phyloP scores from a whole-genome alignment of 148 eudicot species.

The Rhododendron henanense region DNA sequence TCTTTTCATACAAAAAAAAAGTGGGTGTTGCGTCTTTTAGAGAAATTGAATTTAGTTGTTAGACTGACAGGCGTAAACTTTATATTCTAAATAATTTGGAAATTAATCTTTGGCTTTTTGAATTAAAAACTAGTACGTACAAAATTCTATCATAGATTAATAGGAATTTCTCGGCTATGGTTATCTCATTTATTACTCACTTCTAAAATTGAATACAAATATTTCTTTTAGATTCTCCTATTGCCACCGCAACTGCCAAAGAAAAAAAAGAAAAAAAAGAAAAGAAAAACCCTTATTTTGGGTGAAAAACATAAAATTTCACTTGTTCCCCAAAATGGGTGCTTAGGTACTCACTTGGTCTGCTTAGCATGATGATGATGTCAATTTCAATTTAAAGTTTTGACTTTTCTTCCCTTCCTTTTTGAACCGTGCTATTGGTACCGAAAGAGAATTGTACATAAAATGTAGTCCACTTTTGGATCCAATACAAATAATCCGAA shows the following conservation, averaged over 20 bases:
- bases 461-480: too few relatives aligned
- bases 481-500: too few relatives aligned
- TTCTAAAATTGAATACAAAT: too few relatives aligned
- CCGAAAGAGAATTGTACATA: neutral
- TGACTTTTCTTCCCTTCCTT: neutral
- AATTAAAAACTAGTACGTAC: too few relatives aligned
- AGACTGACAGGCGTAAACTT: neutral
- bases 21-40: neutral
- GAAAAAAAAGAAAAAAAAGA: too few relatives aligned
- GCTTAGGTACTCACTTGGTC: neutral
- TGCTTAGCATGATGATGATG: neutral
- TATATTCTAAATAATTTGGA: too few relatives aligned
- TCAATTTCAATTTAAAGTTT: neutral
- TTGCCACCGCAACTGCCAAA: neutral
- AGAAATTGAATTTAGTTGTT: neutral
- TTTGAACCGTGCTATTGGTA: neutral
- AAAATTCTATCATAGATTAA: too few relatives aligned
- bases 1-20: neutral
- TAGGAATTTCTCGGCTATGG: neutral
- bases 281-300: neutral
- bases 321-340: conserved; percentile 6
- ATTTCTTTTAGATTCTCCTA: too few relatives aligned
- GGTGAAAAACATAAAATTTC: neutral
- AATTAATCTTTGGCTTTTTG: too few relatives aligned
- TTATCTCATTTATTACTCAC: too few relatives aligned